Evolutionary conservation across 148 eudicot species (phyloP).

Genomic region (Agrostemma githago): DNA sequence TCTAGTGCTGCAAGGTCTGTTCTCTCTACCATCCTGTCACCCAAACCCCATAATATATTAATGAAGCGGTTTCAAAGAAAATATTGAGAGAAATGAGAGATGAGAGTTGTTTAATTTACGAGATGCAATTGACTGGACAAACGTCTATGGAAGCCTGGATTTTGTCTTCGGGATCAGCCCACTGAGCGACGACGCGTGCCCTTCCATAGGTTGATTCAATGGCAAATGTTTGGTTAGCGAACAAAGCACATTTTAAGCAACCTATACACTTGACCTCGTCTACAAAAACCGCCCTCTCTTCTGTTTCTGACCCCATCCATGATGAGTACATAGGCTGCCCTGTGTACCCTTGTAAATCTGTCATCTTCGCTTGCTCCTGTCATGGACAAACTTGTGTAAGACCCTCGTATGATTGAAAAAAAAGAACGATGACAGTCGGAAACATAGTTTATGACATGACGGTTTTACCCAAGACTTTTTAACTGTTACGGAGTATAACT

Average conservation of each 20-base stretch:
- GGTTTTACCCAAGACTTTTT: no score
- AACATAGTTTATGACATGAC: no score
- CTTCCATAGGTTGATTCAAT: constrained; percentile 76
- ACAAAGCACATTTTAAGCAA: constrained; percentile 82
- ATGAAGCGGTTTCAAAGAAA: no score
- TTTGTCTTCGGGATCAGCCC: constrained; percentile 83
- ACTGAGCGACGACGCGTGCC: constrained; percentile 83
- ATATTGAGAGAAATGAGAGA: neutral
- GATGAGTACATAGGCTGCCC: constrained; percentile 74
- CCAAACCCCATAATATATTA: neutral
- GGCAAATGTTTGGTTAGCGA: constrained; percentile 78
- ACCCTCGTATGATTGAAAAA: no score
- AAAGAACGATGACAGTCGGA: no score
- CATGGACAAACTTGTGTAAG: neutral
- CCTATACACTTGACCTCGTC: constrained; percentile 86
- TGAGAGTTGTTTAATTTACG: constrained; percentile 55
- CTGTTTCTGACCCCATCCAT: constrained; percentile 67
- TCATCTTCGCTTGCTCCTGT: constrained; percentile 70
- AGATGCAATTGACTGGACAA: constrained; percentile 90
- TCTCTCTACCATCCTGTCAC: constrained; percentile 60
- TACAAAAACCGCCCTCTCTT: constrained; percentile 75
- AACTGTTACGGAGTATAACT: no score
- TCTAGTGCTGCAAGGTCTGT: constrained; percentile 81
- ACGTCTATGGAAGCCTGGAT: constrained; percentile 74
- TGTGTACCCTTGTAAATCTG: constrained; percentile 65